Base-by-base conservation (phyloP, 2,329 filamentous ascomycete species). In the Lasiodiplodia gonubiensis region DNA sequence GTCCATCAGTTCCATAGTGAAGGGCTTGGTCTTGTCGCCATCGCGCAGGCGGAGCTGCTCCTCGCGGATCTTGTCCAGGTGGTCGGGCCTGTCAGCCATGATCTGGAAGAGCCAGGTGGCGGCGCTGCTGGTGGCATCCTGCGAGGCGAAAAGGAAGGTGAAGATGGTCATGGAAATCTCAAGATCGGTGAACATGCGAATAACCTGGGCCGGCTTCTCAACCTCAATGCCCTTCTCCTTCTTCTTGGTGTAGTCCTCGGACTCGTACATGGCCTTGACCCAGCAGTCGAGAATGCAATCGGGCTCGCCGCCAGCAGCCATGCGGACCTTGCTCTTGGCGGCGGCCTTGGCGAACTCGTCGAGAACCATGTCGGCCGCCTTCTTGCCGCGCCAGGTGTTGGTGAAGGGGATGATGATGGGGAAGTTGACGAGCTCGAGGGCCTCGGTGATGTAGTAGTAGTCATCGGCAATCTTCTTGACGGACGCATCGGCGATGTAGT, bases 331-430 rank as follows among this genome's bases (percentile, higher is more conserved):
- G 81, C 92, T 91, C 86, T 97, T 97, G 70, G 93, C 92, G 55
- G 94, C 92, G 76, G 94, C 97, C 81, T 93, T 94, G 77, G 90
- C 83, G 76, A 98, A 98, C 78, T 97, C 94, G 59, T 86, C 86
- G 71, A 98, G 85, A 39, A 97, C 93, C 89, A 97, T 93, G 75
- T 97, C 92, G 68, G 94, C 90, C 35, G 93, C 93, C 83, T 94
- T 96, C 86, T 97, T 97, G 74, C 94, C 95, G 76, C 97, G 96
- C 93, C 93, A 98, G 5, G 93, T 93, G 84, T 93, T 94, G 77
- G 94, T 97, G 85, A 88, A 98, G 48, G 94, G 94, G 49, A 98
- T 81, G 77, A 98, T 97, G 81, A 98, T 91, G 68, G 95, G 94
- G 84, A 98, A 97, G 85, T 98, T 98, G 85, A 99, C 95, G 55